Evolutionary conservation across 2,329 filamentous ascomycete species (phyloP).

Genomic region (Pezicula radicicola): DNA sequence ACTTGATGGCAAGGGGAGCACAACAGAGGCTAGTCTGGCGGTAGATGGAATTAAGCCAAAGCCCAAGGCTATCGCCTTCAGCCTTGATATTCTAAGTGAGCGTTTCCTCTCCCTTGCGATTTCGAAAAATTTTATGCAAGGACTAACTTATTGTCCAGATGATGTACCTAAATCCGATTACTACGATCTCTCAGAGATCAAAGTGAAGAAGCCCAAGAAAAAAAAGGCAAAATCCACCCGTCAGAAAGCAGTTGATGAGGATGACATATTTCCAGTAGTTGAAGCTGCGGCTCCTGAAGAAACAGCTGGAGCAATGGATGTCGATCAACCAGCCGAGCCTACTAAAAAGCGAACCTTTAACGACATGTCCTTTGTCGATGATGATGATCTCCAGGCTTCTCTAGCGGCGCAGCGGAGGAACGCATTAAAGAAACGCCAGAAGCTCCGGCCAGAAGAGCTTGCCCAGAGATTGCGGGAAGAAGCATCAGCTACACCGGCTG

Average conservation of each 20-base stretch:
- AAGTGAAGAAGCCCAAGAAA: conserved; percentile 92
- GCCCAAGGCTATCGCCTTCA: conserved; percentile 67
- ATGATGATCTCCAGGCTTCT: conserved; percentile 87
- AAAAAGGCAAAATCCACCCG: conserved; percentile 79
- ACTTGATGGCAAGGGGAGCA: conserved; percentile 73
- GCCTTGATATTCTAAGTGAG: conserved; percentile 67
- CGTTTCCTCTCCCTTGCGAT: neutral
- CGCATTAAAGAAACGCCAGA: conserved; percentile 90
- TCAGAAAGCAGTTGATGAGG: conserved; percentile 63
- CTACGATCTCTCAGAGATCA: conserved; percentile 79
- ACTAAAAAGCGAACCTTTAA: conserved; percentile 63
- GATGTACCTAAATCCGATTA: conserved; percentile 80
- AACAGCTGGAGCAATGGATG: conserved; percentile 64
- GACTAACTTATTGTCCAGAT: conserved; percentile 41
- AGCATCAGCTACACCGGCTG: conserved; percentile 46
- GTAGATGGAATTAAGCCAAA: conserved; percentile 49
- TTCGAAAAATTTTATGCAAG: conserved; percentile 10
- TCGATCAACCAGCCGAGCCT: conserved; percentile 56
- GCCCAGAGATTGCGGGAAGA: conserved; percentile 74
- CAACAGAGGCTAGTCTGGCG: conserved; percentile 58
- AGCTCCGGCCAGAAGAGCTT: conserved; percentile 79
- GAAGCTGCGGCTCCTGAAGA: conserved; percentile 24
- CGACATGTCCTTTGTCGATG: conserved; percentile 74
- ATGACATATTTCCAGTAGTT: conserved; percentile 50
- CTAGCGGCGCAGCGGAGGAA: conserved; percentile 79